Conservation (phyloP, 495 filamentous ascomycete species). For the Trichoderma reesei region DNA sequence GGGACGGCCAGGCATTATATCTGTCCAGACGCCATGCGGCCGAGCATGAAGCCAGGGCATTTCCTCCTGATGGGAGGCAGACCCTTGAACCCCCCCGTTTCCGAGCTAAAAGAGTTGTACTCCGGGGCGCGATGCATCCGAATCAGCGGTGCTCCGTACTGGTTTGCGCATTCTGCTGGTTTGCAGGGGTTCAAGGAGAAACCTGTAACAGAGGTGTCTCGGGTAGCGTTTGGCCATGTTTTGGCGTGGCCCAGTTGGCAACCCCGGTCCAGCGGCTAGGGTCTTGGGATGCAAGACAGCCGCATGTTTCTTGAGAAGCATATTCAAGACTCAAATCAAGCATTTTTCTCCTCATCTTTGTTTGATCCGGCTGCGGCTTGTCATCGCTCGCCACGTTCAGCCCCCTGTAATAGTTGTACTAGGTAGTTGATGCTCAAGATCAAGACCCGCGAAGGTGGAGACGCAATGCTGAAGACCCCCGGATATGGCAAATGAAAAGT, state of each 20-base stretch:
- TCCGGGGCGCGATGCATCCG: slow-evolving; percentile 5
- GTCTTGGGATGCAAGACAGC: not conserved
- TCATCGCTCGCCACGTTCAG: not conserved
- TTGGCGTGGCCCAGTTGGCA: not conserved
- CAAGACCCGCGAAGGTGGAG: not conserved
- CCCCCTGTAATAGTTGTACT: too few species aligned
- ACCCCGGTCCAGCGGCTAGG: slow-evolving; percentile 1
- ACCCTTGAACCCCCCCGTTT: not conserved
- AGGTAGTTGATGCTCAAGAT: not conserved
- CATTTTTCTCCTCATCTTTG: not conserved
- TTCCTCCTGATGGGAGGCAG: not conserved
- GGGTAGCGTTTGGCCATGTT: slow-evolving; percentile 33
- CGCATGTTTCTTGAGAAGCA: not conserved
- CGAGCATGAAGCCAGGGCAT: not conserved
- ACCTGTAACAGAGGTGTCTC: slow-evolving; percentile 40
- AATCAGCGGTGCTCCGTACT: slow-evolving; percentile 13
- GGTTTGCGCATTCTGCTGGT: slow-evolving; percentile 20
- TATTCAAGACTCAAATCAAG: not conserved
- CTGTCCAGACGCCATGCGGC: not conserved
- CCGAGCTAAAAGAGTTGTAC: not conserved
- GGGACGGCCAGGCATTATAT: slow-evolving; percentile 4
- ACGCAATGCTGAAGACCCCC: not conserved
- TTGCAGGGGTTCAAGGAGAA: slow-evolving; percentile 25
- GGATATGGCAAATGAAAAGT: too few species aligned
- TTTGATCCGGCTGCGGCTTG: not conserved